These are phyloP conservation scores for Leishmania gerbilli DNA, from an alignment of 208 protist genomes.

Conservation along the genomic window DNA sequence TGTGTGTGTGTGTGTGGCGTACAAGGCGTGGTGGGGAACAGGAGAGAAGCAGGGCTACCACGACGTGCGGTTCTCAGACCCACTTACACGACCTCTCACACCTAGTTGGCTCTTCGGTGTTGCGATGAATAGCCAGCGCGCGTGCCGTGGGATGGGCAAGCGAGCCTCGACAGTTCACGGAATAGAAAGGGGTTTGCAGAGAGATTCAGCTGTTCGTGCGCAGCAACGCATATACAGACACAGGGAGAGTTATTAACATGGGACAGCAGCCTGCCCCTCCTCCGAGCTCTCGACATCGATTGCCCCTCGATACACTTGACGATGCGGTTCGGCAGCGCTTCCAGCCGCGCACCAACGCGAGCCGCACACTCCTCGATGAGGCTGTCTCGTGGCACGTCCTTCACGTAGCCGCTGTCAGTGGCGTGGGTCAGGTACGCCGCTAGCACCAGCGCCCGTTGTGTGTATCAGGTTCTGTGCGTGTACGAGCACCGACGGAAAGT, in stretches of 20 bases:
- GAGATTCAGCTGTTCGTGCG: background rate
- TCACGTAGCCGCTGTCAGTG: no score
- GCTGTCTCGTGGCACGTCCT: constrained; percentile 22
- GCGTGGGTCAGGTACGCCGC: constrained; percentile 26
- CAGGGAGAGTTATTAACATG: background rate
- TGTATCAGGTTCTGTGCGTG: constrained; percentile 23
- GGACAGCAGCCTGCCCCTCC: background rate
- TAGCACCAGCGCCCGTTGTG: background rate
- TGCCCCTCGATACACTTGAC: constrained; percentile 40
- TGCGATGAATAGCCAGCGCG: background rate
- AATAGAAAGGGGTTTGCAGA: background rate
- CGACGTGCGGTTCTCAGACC: background rate
- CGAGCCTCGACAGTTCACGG: background rate
- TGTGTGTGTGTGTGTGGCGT: background rate
- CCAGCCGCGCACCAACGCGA: constrained; percentile 28
- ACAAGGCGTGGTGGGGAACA: background rate
- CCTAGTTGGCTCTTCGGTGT: no score
- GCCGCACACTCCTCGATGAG: constrained; percentile 34
- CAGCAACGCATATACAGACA: background rate
- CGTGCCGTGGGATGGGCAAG: background rate
- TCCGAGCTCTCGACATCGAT: constrained; percentile 11
- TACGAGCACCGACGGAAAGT: background rate
- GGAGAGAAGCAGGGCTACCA: background rate
- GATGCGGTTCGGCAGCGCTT: constrained; percentile 41
- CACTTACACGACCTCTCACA: background rate